Base-by-base conservation (phyloP, 2,329 filamentous ascomycete genomes). In the Fusarium sarcochroum region DNA sequence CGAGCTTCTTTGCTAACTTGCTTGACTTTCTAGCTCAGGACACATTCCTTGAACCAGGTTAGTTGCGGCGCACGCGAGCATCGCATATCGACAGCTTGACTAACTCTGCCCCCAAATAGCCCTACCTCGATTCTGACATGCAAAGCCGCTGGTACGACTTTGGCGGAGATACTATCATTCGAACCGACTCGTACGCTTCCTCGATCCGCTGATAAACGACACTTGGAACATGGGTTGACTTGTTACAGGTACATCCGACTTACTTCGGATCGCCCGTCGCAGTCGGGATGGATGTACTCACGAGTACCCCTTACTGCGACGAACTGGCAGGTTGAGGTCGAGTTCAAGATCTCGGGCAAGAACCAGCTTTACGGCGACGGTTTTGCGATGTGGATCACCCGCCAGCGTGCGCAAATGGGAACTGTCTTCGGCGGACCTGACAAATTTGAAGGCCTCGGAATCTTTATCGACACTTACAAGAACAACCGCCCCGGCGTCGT, bases 381-480 rank as follows among this genome's bases (percentile, higher is more conserved):
- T 68, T 93, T 99, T 81, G 96, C 96, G 69, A 91, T 99, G 88
- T 99, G 96, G 96, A 87, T 99, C 76, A 98, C 95, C 72, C 97
- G 97, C 82, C 90, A 97, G 81, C 93, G 96, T 69, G 94, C 89
- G 32, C 87, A 90, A 73, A 82, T 85, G 61, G 96, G 96, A 17
- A 87, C 90, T 13, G 95, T 99, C 37, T 99, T 99, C 80, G 96
- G 96, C 50, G 91, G 90, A 71, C 85, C 87, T 30, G 95, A 99
- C 82, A 89, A 89, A 69, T 99, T 98, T 74, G 95, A 99, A 79
- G 96, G 96, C 6, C 87, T 99, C 46, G 96, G 94, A 55, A 87
- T 99, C 80, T 98, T 98, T 84, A 89, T 99, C 82, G 96, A 99
- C 79, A 99, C 96, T 44, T 99, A 99, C 87, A 99, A 99, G 89